phyloP scores from a whole-genome alignment of 306 rosid genomes.

The Albizia julibrissin region DNA sequence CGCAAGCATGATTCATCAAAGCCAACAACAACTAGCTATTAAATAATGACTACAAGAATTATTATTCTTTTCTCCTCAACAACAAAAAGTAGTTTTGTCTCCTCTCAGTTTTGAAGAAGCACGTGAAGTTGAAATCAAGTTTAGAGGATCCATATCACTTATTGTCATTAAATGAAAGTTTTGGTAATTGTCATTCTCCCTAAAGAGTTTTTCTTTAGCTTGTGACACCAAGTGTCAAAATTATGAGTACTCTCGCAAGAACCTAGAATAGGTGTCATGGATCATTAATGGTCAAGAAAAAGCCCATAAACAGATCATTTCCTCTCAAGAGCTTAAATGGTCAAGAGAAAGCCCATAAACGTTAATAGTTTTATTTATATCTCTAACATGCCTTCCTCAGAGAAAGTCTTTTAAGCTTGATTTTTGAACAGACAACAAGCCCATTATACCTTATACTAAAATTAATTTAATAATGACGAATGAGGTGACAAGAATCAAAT shows the following conservation, averaged over 20 bases:
- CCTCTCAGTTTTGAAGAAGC: neutral
- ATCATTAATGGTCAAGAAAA: neutral
- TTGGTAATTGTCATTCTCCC: neutral
- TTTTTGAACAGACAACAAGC: neutral
- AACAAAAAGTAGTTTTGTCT: neutral
- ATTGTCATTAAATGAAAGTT: neutral
- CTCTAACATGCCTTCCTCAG: neutral
- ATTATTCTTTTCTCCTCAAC: neutral
- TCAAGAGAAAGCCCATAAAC: neutral
- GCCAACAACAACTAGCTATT: slow-evolving; percentile 45
- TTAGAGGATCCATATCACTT: neutral
- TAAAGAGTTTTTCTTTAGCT: neutral
- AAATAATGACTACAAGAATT: neutral
- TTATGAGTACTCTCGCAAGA: neutral
- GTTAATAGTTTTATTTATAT: neutral
- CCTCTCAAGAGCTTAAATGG: neutral
- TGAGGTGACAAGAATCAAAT: neutral
- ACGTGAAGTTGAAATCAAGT: neutral
- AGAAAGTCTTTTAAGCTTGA: neutral
- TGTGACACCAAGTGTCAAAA: neutral
- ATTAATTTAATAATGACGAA: neutral
- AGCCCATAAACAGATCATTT: neutral
- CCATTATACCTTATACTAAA: neutral
- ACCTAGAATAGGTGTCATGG: neutral
- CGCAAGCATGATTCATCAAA: slow-evolving; percentile 45